Percentiles rank a stretch among this genome's conserved stretches.
Conservation (phyloP, 306 rosid species). For the Lathyrus oleraceus region DNA sequence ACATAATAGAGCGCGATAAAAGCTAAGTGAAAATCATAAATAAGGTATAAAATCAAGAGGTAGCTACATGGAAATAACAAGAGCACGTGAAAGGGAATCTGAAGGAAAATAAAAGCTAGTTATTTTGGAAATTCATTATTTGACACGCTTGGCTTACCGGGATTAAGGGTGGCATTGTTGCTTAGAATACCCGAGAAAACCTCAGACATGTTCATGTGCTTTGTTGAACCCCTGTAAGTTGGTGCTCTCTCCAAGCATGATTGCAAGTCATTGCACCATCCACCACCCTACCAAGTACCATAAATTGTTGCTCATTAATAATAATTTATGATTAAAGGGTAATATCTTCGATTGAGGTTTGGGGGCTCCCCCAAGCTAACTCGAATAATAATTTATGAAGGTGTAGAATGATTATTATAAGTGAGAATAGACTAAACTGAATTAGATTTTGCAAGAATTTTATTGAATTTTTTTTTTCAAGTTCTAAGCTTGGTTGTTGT, state of each 20-base stretch:
- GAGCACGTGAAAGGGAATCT: conserved; percentile 40
- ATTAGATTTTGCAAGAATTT: too few species aligned
- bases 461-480: too few species aligned
- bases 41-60: not conserved
- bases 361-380: conserved; percentile 42
- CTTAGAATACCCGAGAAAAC: conserved; percentile 74
- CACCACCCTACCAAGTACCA: conserved; percentile 71
- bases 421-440: too few species aligned
- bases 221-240: conserved; percentile 76
- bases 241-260: conserved; percentile 81
- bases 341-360: conserved; percentile 8
- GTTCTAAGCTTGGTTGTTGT: too few species aligned
- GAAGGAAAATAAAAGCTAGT: conserved; percentile 7
- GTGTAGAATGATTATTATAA: too few species aligned
- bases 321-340: not conserved
- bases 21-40: not conserved
- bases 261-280: conserved; percentile 82
- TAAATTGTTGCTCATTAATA: conserved; percentile 16
- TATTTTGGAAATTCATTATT: not conserved
- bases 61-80: conserved; percentile 24
- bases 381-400: not conserved
- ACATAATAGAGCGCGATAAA: not conserved
- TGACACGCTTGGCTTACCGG: conserved; percentile 62
- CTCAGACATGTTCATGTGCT: conserved; percentile 64
- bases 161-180: conserved; percentile 75